A percentile compares a stretch with the other conserved stretches of the same genome.
Conservation (phyloP, 768 basidiomycete species). For the Neoboletus subvelutipes region DNA sequence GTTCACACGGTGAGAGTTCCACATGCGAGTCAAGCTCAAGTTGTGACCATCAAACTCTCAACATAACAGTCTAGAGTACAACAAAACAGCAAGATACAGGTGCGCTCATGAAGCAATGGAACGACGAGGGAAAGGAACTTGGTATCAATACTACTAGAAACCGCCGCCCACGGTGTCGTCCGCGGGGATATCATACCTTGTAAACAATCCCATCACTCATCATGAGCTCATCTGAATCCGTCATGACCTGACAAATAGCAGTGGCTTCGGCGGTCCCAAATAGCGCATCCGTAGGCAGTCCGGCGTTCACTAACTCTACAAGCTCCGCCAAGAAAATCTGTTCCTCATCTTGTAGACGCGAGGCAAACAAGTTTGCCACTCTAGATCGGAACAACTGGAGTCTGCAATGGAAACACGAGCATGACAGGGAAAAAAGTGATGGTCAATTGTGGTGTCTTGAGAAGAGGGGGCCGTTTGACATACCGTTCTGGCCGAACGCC, state of each 20-base stretch:
- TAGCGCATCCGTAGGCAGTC: conserved; percentile 60
- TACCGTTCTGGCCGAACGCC: conserved; percentile 60
- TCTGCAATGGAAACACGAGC: conserved; percentile 38
- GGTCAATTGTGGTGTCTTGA: not conserved
- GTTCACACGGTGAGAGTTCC: not conserved
- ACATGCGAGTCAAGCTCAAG: not conserved
- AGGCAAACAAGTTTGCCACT: conserved; percentile 69
- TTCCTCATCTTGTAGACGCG: conserved; percentile 71
- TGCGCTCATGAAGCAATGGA: conserved; percentile 5
- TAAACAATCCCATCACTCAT: conserved; percentile 84
- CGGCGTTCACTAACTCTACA: conserved; percentile 74
- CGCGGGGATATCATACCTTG: conserved; percentile 53
- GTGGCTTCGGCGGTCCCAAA: conserved; percentile 85
- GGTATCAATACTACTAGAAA: not conserved
- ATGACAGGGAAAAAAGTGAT: not conserved
- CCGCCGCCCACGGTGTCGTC: not conserved
- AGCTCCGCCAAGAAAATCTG: conserved; percentile 69
- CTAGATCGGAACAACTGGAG: conserved; percentile 77
- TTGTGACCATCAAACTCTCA: not conserved
- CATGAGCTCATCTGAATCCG: conserved; percentile 73
- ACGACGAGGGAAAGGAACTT: not conserved
- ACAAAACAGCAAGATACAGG: conserved; percentile 2
- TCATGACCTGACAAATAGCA: conserved; percentile 71
- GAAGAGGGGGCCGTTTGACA: conserved; percentile 25
- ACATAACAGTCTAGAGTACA: not conserved